A percentile compares a stretch with the other conserved stretches of the same genome.
These are phyloP conservation scores for Penicillium carneum DNA, from an alignment of 2,329 filamentous ascomycete species.

Conservation along the genomic window DNA sequence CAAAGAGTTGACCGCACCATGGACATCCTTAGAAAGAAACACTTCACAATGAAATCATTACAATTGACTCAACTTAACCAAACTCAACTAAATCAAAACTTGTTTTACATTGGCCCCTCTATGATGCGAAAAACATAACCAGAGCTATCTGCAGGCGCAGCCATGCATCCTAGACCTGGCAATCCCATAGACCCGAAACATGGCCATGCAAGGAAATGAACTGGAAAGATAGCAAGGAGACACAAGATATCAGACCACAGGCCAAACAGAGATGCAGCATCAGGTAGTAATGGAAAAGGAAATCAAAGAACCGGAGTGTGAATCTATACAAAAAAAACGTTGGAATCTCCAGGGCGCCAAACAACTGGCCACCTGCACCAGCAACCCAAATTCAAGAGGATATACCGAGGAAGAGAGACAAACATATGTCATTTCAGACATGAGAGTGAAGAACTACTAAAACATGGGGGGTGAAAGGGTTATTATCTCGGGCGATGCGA, in stretches of 20 bases:
- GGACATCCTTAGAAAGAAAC: background rate
- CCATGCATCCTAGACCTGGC: conserved; percentile 38
- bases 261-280: conserved; percentile 31
- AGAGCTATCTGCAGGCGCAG: conserved; percentile 39
- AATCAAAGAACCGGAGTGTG: conserved; percentile 41
- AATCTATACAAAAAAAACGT: conserved; percentile 50
- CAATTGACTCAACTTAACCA: conserved; percentile 4
- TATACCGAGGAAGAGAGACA: conserved; percentile 42
- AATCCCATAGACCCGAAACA: conserved; percentile 35
- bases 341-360: conserved; percentile 49
- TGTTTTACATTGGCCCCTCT: conserved; percentile 53
- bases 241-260: conserved; percentile 34
- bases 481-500: conserved; percentile 36
- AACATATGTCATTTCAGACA: conserved; percentile 44
- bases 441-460: conserved; percentile 55
- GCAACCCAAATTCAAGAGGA: conserved; percentile 43
- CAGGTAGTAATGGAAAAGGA: conserved; percentile 36
- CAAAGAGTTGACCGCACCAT: background rate
- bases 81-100: conserved; percentile 23
- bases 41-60: background rate
- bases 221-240: conserved; percentile 25
- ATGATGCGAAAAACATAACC: conserved; percentile 47
- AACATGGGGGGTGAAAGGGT: conserved; percentile 48
- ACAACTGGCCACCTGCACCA: conserved; percentile 46
- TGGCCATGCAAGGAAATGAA: conserved; percentile 37